A percentile compares a stretch with the other conserved stretches of the same genome.
Conservation (phyloP, 257 asterid species). For the Petunia axillaris region DNA sequence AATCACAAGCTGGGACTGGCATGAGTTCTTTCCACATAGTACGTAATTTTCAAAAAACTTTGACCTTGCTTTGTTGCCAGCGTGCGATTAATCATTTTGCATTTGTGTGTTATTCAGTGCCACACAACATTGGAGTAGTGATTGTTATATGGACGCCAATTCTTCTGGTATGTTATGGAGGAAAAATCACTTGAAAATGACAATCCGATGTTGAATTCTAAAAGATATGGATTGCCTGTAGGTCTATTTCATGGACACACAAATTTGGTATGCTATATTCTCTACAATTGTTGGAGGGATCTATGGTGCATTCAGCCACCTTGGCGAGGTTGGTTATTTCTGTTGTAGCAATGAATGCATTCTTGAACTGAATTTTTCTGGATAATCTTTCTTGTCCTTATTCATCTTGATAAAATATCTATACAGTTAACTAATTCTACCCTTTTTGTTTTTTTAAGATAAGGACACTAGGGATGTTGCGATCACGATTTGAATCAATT, state of each 20-base stretch:
- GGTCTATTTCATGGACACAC: constrained; percentile 97
- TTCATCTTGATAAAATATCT: background rate
- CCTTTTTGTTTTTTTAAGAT: constrained; percentile 54
- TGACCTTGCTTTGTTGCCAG: constrained; percentile 22
- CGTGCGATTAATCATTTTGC: constrained; percentile 37
- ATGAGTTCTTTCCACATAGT: constrained; percentile 93
- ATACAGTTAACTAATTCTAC: background rate
- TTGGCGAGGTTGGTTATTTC: constrained; percentile 78
- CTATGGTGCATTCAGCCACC: constrained; percentile 97
- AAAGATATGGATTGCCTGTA: constrained; percentile 38
- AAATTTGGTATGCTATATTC: constrained; percentile 97
- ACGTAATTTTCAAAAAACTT: constrained; percentile 31
- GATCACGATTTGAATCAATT: constrained; percentile 91
- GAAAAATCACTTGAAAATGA: constrained; percentile 17
- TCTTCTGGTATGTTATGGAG: constrained; percentile 65
- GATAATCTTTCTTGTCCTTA: constrained; percentile 16
- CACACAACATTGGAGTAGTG: constrained; percentile 78
- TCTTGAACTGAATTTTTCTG: constrained; percentile 14
- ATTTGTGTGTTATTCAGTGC: constrained; percentile 57
- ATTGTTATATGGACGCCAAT: constrained; percentile 92
- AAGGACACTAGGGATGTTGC: constrained; percentile 95
- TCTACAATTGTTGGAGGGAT: constrained; percentile 90
- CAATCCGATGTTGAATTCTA: constrained; percentile 25
- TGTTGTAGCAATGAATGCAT: background rate
- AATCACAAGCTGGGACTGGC: constrained; percentile 88